Conservation (phyloP, 1,284 basidiomycete genomes). For the Ustilago lituana region DNA sequence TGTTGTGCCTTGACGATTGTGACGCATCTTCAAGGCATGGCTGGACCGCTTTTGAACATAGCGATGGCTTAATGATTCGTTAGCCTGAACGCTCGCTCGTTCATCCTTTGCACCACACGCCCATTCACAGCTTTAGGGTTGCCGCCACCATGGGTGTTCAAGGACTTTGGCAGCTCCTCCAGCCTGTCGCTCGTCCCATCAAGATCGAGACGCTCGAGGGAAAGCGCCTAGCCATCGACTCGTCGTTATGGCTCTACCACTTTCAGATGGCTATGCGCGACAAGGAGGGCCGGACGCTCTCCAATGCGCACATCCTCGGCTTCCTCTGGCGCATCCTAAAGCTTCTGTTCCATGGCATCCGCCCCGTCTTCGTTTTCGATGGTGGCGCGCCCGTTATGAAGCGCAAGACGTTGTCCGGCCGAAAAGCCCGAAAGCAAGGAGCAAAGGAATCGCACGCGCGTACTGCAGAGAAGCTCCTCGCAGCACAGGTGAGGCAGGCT, state of each 20-base stretch:
- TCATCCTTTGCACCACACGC: no score
- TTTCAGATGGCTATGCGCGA: constrained; percentile 91
- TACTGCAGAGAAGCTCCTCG: constrained; percentile 82
- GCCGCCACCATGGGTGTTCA: constrained; percentile 63
- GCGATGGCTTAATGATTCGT: constrained; percentile 2
- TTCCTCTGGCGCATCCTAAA: constrained; percentile 86
- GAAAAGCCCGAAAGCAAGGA: constrained; percentile 74
- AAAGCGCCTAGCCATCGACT: constrained; percentile 77
- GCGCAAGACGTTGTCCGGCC: constrained; percentile 67
- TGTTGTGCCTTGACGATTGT: no score
- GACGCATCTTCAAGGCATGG: background rate
- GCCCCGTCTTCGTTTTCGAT: constrained; percentile 88
- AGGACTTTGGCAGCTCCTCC: constrained; percentile 67
- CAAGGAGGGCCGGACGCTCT: constrained; percentile 87
- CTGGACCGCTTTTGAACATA: background rate
- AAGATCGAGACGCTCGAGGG: constrained; percentile 67
- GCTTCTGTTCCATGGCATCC: constrained; percentile 87
- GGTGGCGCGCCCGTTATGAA: constrained; percentile 71
- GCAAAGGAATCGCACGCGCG: constrained; percentile 65
- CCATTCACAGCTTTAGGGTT: no score
- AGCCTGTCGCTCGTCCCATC: constrained; percentile 67
- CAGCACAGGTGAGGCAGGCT: constrained; percentile 90
- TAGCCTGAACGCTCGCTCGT: background rate
- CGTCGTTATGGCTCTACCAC: constrained; percentile 95
- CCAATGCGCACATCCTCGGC: constrained; percentile 94